A percentile compares a stretch with the other conserved stretches of the same genome.
Conservation (phyloP, 805 yeast species). For the Candida sithepensis region DNA sequence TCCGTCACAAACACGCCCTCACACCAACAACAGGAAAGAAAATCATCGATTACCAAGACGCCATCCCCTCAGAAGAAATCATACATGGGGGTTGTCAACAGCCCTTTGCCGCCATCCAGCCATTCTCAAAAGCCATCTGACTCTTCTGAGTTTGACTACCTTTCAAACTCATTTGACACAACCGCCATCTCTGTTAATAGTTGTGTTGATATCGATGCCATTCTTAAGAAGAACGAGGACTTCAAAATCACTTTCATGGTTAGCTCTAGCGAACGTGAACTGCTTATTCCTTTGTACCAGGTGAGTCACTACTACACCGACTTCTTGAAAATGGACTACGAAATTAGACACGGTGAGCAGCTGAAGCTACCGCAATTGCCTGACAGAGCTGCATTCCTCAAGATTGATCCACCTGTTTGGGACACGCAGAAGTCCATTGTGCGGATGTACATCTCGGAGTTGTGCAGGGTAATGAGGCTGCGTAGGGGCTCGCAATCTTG, state of each 20-base stretch:
- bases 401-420: conserved; percentile 31
- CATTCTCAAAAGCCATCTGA: conserved; percentile 19
- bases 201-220: conserved; percentile 28
- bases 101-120: not conserved
- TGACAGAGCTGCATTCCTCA: conserved; percentile 22
- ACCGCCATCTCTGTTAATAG: conserved; percentile 29
- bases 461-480: conserved; percentile 22
- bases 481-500: conserved; percentile 21
- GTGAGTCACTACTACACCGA: conserved; percentile 62
- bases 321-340: conserved; percentile 57
- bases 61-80: conserved; percentile 12
- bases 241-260: conserved; percentile 61
- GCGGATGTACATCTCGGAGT: conserved; percentile 28
- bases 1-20: not conserved
- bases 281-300: conserved; percentile 58
- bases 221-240: conserved; percentile 46
- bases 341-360: conserved; percentile 43
- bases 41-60: conserved; percentile 8
- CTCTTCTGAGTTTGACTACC: conserved; percentile 25
- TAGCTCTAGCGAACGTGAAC: conserved; percentile 52
- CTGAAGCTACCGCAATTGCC: conserved; percentile 26
- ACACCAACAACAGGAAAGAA: conserved; percentile 6
- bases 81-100: not conserved
- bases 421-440: conserved; percentile 31
- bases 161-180: conserved; percentile 27